Conservation (phyloP, 75 land plant genomes). For the Sequoiadendron giganteum region DNA sequence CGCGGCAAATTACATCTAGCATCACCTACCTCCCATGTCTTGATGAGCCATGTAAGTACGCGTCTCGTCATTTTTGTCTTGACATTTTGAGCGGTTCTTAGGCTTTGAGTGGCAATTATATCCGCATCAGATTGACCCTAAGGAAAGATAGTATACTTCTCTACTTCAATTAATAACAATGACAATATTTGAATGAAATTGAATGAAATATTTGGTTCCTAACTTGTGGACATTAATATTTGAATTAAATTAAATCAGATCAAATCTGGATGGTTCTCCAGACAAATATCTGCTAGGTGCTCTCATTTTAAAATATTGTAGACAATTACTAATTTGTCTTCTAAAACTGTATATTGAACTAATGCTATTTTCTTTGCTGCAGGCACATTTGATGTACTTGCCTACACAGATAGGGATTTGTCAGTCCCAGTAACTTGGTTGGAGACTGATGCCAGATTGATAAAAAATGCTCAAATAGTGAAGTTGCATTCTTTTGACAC, state of each 20-base stretch:
- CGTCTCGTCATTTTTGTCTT: conserved; percentile 3
- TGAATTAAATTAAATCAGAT: no score
- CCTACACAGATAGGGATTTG: conserved; percentile 90
- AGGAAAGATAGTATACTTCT: neutral
- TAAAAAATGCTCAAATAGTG: conserved; percentile 87
- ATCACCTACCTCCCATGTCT: conserved; percentile 93
- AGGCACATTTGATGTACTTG: conserved; percentile 90
- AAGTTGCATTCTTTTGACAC: conserved; percentile 92
- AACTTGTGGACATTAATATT: neutral
- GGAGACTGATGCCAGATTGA: conserved; percentile 94
- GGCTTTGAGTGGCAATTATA: neutral
- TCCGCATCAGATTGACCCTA: neutral
- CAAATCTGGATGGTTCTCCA: neutral
- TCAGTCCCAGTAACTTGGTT: conserved; percentile 85
- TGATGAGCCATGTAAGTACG: conserved; percentile 80
- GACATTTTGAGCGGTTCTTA: neutral
- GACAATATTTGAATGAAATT: no score
- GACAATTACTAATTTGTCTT: neutral
- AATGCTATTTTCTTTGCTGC: neutral
- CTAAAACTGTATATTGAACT: no score
- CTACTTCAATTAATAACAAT: no score
- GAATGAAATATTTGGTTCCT: no score
- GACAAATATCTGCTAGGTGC: neutral
- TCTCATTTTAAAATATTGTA: neutral
- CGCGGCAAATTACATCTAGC: conserved; percentile 91